Base-by-base conservation (phyloP, 257 asterid genomes). In the Echites panduratus region DNA sequence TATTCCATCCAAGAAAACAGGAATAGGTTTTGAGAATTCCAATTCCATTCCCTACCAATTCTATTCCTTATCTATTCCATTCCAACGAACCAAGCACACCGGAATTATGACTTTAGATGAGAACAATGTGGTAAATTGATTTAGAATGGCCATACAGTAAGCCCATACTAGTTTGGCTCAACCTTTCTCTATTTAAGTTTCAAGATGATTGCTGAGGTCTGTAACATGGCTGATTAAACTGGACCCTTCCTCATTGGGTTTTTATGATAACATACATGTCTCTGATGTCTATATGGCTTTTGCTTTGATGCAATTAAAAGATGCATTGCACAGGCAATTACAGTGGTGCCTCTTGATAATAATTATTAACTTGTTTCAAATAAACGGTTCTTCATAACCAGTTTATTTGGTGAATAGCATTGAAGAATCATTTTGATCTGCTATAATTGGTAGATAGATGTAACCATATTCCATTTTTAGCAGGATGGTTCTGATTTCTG, bases 401-500 rank as follows among this genome's bases (percentile, higher is more conserved):
- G 48, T 44, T 63, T 73, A 22, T 38, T n/a, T 9, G 48, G 45
- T 43, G 49, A 38, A 19, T 35, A 58, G 32, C 67, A 29, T 14
- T 17, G 41, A 11, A 61, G 11, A 61, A 17, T 61, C 32, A 3
- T 10, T 56, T 40, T 40, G 17, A 22, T 7, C 22, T 67, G 20
- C 47, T 71, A 44, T 48, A 70, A 69, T 50, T n/a, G 12, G 26
- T 47, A 41, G 9, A 64, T 68, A 68, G 64, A 70, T 61, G 47
- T 43, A 71, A 75, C 61, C 57, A 13, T 73, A 69, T 65, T 52
- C 82, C 66, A 41, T 77, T 40, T 61, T 76, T 43, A 7, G 72
- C 94, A 95, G 99, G 89, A 71, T 77, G 57, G 93, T 38, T 77
- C 97, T 40, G 96, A 85, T 81, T 88, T 86, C 76, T 89, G 86